Evolutionary conservation across 345 rosid genomes (phyloP), one percentile per base, ranked within the genome.

Genomic region (Salix arbutifolia): DNA sequence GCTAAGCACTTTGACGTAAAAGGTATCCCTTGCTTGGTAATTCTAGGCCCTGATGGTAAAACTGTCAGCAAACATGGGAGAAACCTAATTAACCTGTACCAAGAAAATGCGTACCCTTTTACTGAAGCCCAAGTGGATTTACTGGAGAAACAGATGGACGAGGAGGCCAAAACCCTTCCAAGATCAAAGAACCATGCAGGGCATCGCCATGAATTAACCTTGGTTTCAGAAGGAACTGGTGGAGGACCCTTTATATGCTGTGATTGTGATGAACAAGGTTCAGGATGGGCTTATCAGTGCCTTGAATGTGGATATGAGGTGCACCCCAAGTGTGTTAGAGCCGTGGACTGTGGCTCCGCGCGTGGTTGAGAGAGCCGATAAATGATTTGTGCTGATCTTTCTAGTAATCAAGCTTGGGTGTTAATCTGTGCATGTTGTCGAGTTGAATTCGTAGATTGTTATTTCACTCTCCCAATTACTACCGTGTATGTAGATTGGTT

Each of bases 251-350:
- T 79, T 56, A 90, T 90, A 64, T 90, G 93, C 56, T 90, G 93
- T 38, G 86, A 84, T 44, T 88, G 93, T 35, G 88, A 88, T 12
- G 93, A 90, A 62, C 93, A 90, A 67, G 93, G 91, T 13, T 81
- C 73, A 2, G 88, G 89, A 19, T 90, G 93, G 93, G 91, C 88
- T 48, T 90, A 90, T 79, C 91, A 85, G 70, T 88, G 93, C 58
- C 77, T 90, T 26, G 89, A 86, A 65, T 90, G 93, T 67, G 93
- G 93, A 12, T 90, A 88, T n/a, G 91, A 90, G 85, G 87, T 90
- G 72, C 93, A 90, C 68, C 82, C 91, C 31, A 88, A 75, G 84
- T 90, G 91, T 62, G 83, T 90, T 0, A 77, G 83, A 70, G 73
- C 85, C 11, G 82, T 70, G 62, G 73, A 65, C 33, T 33, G 21